A percentile compares a stretch with the other conserved stretches of the same genome.
These are phyloP conservation scores for Saccharomyces hybrid DNA, from an alignment of 1,139 yeast genomes.

Conservation along the genomic window DNA sequence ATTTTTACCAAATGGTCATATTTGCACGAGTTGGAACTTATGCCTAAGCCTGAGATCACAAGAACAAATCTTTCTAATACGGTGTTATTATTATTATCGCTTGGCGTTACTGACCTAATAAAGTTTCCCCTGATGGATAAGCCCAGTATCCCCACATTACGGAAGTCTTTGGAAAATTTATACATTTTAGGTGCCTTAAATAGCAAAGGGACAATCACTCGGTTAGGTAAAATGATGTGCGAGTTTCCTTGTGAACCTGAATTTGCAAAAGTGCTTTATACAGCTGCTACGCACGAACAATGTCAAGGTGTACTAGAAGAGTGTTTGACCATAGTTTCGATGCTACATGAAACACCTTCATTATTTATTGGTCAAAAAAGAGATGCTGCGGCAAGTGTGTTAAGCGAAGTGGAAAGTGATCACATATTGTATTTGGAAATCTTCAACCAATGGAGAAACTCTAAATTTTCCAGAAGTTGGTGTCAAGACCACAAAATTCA, in stretches of 20 bases:
- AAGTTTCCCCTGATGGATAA: conserved; percentile 83
- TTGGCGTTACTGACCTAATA: conserved; percentile 79
- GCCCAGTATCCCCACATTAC: conserved; percentile 66
- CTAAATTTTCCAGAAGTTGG: conserved; percentile 73
- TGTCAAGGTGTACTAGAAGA: conserved; percentile 48
- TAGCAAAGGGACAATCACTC: conserved; percentile 70
- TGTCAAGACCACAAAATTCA: conserved; percentile 81
- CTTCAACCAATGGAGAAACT: conserved; percentile 69
- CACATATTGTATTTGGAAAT: conserved; percentile 69
- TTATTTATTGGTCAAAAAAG: conserved; percentile 49
- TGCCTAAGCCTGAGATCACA: conserved; percentile 83
- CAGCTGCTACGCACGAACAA: conserved; percentile 52
- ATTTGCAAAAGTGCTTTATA: conserved; percentile 61
- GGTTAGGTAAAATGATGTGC: conserved; percentile 77
- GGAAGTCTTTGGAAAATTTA: conserved; percentile 68
- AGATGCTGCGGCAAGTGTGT: conserved; percentile 14
- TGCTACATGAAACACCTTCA: conserved; percentile 75
- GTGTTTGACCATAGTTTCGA: conserved; percentile 63
- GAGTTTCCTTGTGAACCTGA: conserved; percentile 91
- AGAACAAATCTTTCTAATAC: conserved; percentile 75
- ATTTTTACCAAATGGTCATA: conserved; percentile 85
- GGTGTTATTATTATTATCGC: conserved; percentile 61
- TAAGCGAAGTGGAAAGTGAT: conserved; percentile 45
- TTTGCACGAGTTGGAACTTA: conserved; percentile 63
- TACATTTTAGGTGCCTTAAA: conserved; percentile 86